phyloP scores from a whole-genome alignment of 805 yeast genomes.

The Candida mattraensis region DNA sequence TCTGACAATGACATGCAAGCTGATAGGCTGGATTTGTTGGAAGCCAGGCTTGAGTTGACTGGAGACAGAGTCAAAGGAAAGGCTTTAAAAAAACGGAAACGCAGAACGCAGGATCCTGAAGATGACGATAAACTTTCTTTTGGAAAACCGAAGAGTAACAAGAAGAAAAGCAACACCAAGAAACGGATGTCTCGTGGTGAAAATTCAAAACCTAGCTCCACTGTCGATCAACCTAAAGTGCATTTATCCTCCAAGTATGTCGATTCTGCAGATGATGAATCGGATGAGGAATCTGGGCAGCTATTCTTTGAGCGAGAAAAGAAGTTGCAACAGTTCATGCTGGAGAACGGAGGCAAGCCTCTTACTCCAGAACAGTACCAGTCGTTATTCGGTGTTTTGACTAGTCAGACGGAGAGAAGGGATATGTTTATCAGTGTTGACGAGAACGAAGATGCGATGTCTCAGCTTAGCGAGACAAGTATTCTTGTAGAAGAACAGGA shows the following conservation, averaged over 20 bases:
- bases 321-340: slow-evolving; percentile 40
- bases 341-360: slow-evolving; percentile 24
- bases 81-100: slow-evolving; percentile 23
- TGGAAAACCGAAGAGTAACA: slow-evolving; percentile 14
- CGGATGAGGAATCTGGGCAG: slow-evolving; percentile 53
- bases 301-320: slow-evolving; percentile 59
- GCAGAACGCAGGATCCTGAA: slow-evolving; percentile 12
- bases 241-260: slow-evolving; percentile 54
- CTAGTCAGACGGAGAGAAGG: slow-evolving; percentile 1
- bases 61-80: slow-evolving; percentile 24
- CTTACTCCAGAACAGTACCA: slow-evolving; percentile 31
- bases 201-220: slow-evolving; percentile 7
- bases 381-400: slow-evolving; percentile 9
- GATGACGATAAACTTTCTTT: slow-evolving; percentile 15
- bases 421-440: slow-evolving; percentile 14
- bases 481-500: too few relatives aligned
- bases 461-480: background rate
- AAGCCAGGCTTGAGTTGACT: slow-evolving; percentile 28
- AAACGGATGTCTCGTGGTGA: slow-evolving; percentile 14
- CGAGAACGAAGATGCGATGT: slow-evolving; percentile 4
- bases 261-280: slow-evolving; percentile 61
- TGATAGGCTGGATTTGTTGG: slow-evolving; percentile 41
- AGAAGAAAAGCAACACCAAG: slow-evolving; percentile 11
- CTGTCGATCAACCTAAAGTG: slow-evolving; percentile 8
- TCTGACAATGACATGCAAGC: slow-evolving; percentile 32